These are phyloP conservation scores for Stereum hirsutum DNA, from an alignment of 1,284 basidiomycete genomes.

Conservation along the genomic window DNA sequence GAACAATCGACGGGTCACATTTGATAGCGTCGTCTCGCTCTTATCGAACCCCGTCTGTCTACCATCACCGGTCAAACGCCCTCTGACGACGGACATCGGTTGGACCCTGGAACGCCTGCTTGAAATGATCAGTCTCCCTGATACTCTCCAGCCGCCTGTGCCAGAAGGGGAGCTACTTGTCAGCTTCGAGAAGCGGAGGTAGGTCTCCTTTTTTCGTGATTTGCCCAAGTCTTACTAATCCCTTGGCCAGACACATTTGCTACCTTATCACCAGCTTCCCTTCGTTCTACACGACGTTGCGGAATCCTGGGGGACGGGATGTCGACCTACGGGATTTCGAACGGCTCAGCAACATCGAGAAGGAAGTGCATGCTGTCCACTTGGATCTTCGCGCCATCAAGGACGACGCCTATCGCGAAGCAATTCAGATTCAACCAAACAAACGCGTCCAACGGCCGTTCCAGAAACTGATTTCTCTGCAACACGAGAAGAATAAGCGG, in stretches of 20 bases:
- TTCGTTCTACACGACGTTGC: constrained; percentile 31
- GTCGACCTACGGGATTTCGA: constrained; percentile 60
- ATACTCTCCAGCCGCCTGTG: constrained; percentile 43
- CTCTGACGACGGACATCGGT: constrained; percentile 64
- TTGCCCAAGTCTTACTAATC: constrained; percentile 7
- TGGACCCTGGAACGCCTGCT: constrained; percentile 75
- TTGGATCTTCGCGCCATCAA: constrained; percentile 63
- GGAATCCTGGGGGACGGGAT: constrained; percentile 39
- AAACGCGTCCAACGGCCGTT: constrained; percentile 60
- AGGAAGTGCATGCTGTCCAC: constrained; percentile 44
- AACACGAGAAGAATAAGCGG: constrained; percentile 72
- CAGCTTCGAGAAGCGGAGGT: constrained; percentile 79
- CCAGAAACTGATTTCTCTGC: constrained; percentile 46
- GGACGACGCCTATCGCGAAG: constrained; percentile 64
- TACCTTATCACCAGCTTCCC: constrained; percentile 49
- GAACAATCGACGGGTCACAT: constrained; percentile 40
- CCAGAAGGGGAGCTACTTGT: constrained; percentile 47
- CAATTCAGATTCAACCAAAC: constrained; percentile 25
- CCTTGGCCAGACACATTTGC: constrained; percentile 44
- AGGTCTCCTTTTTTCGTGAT: constrained; percentile 10
- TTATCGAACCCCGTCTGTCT: constrained; percentile 40
- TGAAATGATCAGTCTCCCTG: constrained; percentile 65
- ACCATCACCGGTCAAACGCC: constrained; percentile 33
- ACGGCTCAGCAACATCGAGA: constrained; percentile 64
- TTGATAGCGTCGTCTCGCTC: constrained; percentile 50